Conservation (phyloP, 768 basidiomycete genomes). For the Favolaschia claudopus region DNA sequence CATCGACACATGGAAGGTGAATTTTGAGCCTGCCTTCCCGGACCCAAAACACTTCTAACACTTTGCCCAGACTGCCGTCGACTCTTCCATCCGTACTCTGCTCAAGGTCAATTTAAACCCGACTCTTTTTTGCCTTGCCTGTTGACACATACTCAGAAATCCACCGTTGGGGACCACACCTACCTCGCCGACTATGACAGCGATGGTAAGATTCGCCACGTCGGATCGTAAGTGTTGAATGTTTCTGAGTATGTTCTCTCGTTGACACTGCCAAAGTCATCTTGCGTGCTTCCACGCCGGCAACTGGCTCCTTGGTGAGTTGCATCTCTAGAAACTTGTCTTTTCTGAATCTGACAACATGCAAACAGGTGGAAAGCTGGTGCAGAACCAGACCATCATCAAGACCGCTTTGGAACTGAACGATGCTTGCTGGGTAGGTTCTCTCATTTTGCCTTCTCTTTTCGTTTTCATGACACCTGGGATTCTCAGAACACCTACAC, state of each 20-base stretch:
- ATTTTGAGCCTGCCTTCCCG: not conserved
- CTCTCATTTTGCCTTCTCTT: too few species aligned
- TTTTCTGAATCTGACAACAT: too few species aligned
- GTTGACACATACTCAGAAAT: constrained; percentile 48
- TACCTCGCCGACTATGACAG: constrained; percentile 74
- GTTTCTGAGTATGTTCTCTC: too few species aligned
- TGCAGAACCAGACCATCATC: constrained; percentile 77
- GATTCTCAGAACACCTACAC: constrained; percentile 67
- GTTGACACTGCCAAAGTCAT: constrained; percentile 42
- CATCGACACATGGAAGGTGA: constrained; percentile 62
- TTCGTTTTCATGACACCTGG: not conserved
- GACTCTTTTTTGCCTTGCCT: not conserved
- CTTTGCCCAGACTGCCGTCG: constrained; percentile 62
- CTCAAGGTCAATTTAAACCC: constrained; percentile 49
- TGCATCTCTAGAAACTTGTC: not conserved
- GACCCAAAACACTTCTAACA: not conserved
- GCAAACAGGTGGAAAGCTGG: constrained; percentile 67
- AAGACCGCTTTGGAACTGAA: constrained; percentile 64
- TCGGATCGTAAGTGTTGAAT: constrained; percentile 52
- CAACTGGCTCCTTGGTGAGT: constrained; percentile 78
- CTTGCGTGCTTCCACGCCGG: constrained; percentile 79
- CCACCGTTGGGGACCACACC: constrained; percentile 65
- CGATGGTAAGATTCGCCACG: constrained; percentile 54
- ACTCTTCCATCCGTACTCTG: constrained; percentile 72
- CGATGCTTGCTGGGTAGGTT: constrained; percentile 68